Conservation (phyloP, 257 asterid species). For the Linderniella brevidens region DNA sequence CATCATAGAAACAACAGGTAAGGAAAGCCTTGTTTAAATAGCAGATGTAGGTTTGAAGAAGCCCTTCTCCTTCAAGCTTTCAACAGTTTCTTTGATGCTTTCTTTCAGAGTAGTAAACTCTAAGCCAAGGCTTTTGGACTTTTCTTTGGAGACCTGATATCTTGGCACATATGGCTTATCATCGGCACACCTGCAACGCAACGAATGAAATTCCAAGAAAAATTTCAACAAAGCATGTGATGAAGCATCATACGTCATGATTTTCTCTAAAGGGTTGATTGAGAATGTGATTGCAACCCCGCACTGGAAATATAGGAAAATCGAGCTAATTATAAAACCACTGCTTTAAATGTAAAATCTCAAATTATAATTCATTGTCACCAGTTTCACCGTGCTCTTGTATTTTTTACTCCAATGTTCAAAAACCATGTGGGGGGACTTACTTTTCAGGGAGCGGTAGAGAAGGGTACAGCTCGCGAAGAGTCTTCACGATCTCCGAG, state of each 20-base stretch:
- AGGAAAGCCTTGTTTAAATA: slow-evolving; percentile 7
- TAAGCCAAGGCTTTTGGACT: slow-evolving; percentile 37
- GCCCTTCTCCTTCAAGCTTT: slow-evolving; percentile 51
- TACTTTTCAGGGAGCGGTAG: slow-evolving; percentile 49
- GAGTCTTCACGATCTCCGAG: slow-evolving; percentile 31
- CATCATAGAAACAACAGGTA: too few species aligned
- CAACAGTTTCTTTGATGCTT: slow-evolving; percentile 53
- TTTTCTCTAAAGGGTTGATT: too few species aligned
- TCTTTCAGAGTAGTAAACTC: slow-evolving; percentile 43
- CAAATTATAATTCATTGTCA: too few species aligned
- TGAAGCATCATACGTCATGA: neutral
- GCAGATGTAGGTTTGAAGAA: slow-evolving; percentile 19
- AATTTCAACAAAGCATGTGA: neutral
- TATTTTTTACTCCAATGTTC: too few species aligned
- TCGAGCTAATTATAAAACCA: too few species aligned
- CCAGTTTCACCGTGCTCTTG: too few species aligned
- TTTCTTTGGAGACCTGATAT: slow-evolving; percentile 52
- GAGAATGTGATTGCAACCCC: too few species aligned
- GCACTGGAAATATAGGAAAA: too few species aligned
- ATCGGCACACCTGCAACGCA: slow-evolving; percentile 56
- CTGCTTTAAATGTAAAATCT: too few species aligned
- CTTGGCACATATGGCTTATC: slow-evolving; percentile 39
- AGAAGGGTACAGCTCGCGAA: slow-evolving; percentile 36
- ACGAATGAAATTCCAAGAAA: neutral
- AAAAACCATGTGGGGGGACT: slow-evolving; percentile 9